Evolutionary conservation across 345 rosid genomes (phyloP), one percentile per base, ranked within the genome.

Genomic region (Salix viminalis): DNA sequence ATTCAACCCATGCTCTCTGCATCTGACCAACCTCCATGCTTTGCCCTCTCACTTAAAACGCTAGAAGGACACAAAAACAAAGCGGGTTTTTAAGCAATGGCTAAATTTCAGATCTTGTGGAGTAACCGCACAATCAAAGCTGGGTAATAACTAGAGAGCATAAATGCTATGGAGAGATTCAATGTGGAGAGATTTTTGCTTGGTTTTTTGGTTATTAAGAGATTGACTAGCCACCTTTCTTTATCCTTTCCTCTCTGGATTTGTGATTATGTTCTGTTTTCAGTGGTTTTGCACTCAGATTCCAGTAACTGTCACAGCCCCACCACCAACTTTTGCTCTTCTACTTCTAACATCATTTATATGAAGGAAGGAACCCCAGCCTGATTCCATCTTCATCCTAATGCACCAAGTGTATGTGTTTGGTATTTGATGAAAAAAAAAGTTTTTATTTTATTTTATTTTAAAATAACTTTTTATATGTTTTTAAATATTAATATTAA

Each of bases 1-100:
- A 91, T 67, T 91, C 94, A 56, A 87, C 80, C 84, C 90, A 86
- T 68, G 87, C 84, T 78, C 91, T 88, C 89, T 91, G 97, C 94
- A 92, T 87, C 91, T 90, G 94, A 84, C 77, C 87, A 82, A 86
- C 89, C 21, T 94, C 96, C 98, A 92, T 91, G 69, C 28, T 48
- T 74, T 15, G 46, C 65, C 44, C 70, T 19, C 41, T 39, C 78
- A 68, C 62, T 67, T 67, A 18, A 21, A 26, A 64, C 2, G 24
- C 13, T 42, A 12, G 26, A 56, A 56, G 11, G 26, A n/a, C 10
- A 9, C 7, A 70, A 76, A 23, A 18, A 18, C 44, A 23, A 2
- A 14, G 18, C 7, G 15, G 42, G 48, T 70, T 44, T 7, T 41
- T 15, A 66, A 56, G 76, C 60, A 26, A 60, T 10, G 76, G 81